Percentiles rank a stretch among this genome's conserved stretches.
These are phyloP conservation scores for Morella rubra DNA, from an alignment of 306 rosid genomes.

Conservation along the genomic window DNA sequence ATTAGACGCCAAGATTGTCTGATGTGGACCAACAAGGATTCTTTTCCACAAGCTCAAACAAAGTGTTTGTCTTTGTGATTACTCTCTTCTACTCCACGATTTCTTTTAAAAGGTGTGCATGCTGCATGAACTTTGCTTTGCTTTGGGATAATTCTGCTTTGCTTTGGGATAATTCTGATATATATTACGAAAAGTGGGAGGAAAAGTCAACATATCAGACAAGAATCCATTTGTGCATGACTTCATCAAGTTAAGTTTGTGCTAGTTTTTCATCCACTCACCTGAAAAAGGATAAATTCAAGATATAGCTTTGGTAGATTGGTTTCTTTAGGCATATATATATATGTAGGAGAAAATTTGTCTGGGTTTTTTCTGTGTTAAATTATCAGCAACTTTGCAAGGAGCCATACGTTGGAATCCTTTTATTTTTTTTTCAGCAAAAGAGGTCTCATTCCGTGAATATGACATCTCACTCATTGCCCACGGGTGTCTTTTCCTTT, in stretches of 20 bases:
- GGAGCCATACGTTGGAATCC: too few species aligned
- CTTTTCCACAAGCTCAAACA: neutral
- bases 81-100: slow-evolving; percentile 12
- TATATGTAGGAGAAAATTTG: too few species aligned
- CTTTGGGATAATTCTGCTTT: neutral
- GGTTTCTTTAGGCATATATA: neutral
- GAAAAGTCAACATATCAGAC: too few species aligned
- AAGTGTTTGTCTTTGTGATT: neutral
- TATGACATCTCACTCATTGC: neutral
- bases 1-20: slow-evolving; percentile 1
- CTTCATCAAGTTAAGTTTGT: neutral
- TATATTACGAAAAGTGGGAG: too few species aligned
- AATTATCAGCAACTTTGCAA: neutral
- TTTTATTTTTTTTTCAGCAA: neutral
- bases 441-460: neutral
- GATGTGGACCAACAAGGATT: neutral
- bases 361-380: too few species aligned
- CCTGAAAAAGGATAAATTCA: neutral
- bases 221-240: neutral
- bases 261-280: neutral
- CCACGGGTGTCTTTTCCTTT: neutral
- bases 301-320: neutral
- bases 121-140: neutral
- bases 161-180: neutral
- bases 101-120: neutral